A percentile compares a stretch with the other conserved stretches of the same genome.
phyloP scores from a whole-genome alignment of 2,329 filamentous ascomycete species.

The Rutstroemia sp. region DNA sequence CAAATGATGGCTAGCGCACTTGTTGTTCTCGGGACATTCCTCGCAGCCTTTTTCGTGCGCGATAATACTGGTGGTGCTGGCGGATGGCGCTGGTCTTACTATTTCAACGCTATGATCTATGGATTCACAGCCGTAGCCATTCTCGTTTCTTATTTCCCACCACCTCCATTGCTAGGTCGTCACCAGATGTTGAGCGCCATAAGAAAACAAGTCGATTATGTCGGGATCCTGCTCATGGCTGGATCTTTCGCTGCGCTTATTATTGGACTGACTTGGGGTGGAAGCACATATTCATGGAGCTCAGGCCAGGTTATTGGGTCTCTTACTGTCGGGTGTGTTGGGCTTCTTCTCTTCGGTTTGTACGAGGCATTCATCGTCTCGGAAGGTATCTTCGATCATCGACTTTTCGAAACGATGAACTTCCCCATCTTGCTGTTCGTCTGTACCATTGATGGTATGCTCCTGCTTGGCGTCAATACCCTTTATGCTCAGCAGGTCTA shows the following conservation, averaged over 20 bases:
- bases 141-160: conserved; percentile 14
- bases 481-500: conserved; percentile 16
- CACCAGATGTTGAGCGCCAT: conserved; percentile 11
- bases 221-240: conserved; percentile 14
- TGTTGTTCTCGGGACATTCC: conserved; percentile 15
- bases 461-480: conserved; percentile 17
- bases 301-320: conserved; percentile 46
- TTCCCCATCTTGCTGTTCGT: conserved; percentile 18
- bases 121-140: conserved; percentile 11
- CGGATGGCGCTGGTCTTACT: conserved; percentile 18
- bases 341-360: conserved; percentile 15
- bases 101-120: conserved; percentile 17
- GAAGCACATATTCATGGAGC: conserved; percentile 47
- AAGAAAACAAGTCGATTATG: conserved; percentile 12
- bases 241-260: conserved; percentile 12
- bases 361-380: conserved; percentile 17
- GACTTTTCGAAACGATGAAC: conserved; percentile 16
- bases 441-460: conserved; percentile 17
- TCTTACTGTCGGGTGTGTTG: conserved; percentile 38
- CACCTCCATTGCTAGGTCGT: conserved; percentile 11
- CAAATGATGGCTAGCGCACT: conserved; percentile 15
- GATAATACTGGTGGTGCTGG: conserved; percentile 12
- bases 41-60: conserved; percentile 14
- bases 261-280: conserved; percentile 46
- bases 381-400: conserved; percentile 18